Base-by-base conservation (phyloP, 1,284 basidiomycete genomes). In the Cerioporus squamosus region DNA sequence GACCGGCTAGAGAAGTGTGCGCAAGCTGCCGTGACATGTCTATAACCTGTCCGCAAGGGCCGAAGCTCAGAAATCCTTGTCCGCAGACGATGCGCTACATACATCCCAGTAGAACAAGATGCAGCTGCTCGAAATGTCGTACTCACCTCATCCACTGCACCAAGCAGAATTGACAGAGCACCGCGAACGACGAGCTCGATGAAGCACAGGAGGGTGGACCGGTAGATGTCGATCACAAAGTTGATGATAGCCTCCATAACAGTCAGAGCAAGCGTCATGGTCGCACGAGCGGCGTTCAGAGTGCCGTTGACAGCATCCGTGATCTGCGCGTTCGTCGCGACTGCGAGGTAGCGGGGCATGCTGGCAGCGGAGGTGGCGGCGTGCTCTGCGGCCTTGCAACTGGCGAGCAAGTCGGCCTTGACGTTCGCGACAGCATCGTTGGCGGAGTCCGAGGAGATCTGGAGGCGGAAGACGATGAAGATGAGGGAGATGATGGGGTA, bases 151-250 rank as follows among this genome's bases (percentile, higher is more conserved):
- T 92, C 77, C 1, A 95, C 91, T 6, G 93, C 94, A 46, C 78
- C 80, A 53, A 97, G 94, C 20, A 98, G 75, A 50, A 98, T 77
- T 24, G 87, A 82, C 38, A 99, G 78, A 2, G 85, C 87, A 15
- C 94, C 94, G 22, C 88, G 84, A 2, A 99, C 88, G 14, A 94
- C 86, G 46, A 98, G 81, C 76, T 98, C 94, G 63, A 98, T 78
- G 63, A 97, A 94, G 75, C 96, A 98, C 50, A 98, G 80, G 66
- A 97, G 88, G 1, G 95, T 89, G 4, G 93, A 94, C 39, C 94
- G 88, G 72, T 98, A 99, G 52, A 90, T 86, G 75, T 95, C 91
- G 66, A 98, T 86, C 59, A 97, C 84, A 74, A 98, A 98, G 66
- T 93, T 91, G 74, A 97, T 90, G 66, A 97, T 86, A 1, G 81